Percentiles rank a stretch among this genome's conserved stretches.
phyloP scores from a whole-genome alignment of 2,329 filamentous ascomycete genomes.

The Nannizziopsis arthrosporioides region DNA sequence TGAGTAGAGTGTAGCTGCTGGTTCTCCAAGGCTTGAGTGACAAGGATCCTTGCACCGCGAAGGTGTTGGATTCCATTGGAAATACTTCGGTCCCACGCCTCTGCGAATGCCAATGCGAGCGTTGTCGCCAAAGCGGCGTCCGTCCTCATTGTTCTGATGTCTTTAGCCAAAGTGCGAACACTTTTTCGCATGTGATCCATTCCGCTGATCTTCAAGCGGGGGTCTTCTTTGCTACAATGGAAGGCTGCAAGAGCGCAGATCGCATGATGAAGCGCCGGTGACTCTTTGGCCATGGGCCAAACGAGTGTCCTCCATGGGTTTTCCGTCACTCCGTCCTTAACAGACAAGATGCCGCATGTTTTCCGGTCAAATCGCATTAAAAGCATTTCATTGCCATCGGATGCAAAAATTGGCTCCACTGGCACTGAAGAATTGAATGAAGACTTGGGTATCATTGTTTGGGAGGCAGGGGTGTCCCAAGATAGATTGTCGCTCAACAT shows the following conservation, averaged over 20 bases:
- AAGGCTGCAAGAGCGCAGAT: slow-evolving; percentile 59
- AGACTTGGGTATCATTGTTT: background rate
- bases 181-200: slow-evolving; percentile 59
- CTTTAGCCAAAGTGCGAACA: slow-evolving; percentile 47
- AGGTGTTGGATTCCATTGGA: slow-evolving; percentile 59
- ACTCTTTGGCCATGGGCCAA: slow-evolving; percentile 56
- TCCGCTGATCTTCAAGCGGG: slow-evolving; percentile 48
- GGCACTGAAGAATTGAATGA: slow-evolving; percentile 22
- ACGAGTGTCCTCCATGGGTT: slow-evolving; percentile 61
- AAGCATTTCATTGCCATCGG: slow-evolving; percentile 49
- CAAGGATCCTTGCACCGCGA: slow-evolving; percentile 53
- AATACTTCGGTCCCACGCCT: slow-evolving; percentile 60
- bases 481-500: slow-evolving; percentile 17
- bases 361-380: slow-evolving; percentile 52
- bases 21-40: slow-evolving; percentile 47
- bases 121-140: slow-evolving; percentile 60
- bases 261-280: slow-evolving; percentile 55
- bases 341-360: slow-evolving; percentile 58
- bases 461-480: slow-evolving; percentile 1
- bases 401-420: slow-evolving; percentile 38
- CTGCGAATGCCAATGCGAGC: slow-evolving; percentile 55
- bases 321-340: slow-evolving; percentile 57
- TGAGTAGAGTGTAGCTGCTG: slow-evolving; percentile 25
- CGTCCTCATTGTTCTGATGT: slow-evolving; percentile 51
- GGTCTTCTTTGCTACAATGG: slow-evolving; percentile 49